Base-by-base conservation (phyloP, 2,329 filamentous ascomycete species). In the Sclerotinia spermophila region DNA sequence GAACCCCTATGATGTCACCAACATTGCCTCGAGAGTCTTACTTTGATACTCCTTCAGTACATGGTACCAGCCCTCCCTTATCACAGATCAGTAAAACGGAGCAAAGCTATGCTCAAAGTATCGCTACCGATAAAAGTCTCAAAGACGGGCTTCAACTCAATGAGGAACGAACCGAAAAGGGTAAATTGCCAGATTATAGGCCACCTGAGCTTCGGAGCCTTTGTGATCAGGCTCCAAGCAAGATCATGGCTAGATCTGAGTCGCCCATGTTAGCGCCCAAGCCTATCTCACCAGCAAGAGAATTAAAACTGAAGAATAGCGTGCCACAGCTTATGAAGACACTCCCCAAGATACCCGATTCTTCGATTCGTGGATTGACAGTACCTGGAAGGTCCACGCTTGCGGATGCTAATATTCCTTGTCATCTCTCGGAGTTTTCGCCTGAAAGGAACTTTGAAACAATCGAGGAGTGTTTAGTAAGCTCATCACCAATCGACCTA, bases 281-380 rank as follows among this genome's bases (percentile, higher is more conserved):
- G 60, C 77, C 78, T n/a, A 79, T 79, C 35, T 79, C 77, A 42
- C 78, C 78, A 45, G 78, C 76, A 58, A 77, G 78, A 45, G 75
- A 78, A 62, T 61, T 79, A 45, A 79, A 75, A 66, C 68, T 79
- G 48, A 79, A 79, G 62, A 79, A 79, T 44, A 80, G 78, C 67
- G 73, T 79, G 30, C 77, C 77, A 35, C 77, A 78, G 44, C 72
- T 79, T 15, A 80, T 79, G 77, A 79, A 80, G 69, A 75, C 78
- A 40, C 74, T 79, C 33, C 79, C 78, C 35, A 70, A 76, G 30
- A 77, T 79, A 38, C 73, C 74, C 17, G 73, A 78, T 48, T 69
- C 71, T 30, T 38, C 65, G 17, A 40, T 70, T 71, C 48, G 60
- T n/a, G 66, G 59, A 3, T 30, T 62, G 5, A 66, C 71, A 21